phyloP scores from a whole-genome alignment of 495 filamentous ascomycete genomes.

The Staphylotrichum longicolle region DNA sequence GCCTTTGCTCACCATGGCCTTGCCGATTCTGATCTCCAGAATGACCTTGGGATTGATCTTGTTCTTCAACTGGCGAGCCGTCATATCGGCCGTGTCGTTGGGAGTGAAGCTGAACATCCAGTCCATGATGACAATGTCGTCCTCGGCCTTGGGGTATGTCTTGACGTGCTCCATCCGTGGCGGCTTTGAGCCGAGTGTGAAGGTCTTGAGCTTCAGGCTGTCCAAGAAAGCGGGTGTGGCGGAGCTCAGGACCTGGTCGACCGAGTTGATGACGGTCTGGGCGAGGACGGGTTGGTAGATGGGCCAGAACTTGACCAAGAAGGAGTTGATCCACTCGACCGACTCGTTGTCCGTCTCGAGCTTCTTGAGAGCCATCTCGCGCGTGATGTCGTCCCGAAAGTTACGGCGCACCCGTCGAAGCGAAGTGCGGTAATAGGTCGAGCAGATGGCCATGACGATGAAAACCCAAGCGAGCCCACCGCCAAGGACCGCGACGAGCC shows the following conservation, averaged over 20 bases:
- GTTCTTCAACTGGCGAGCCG: slow-evolving; percentile 80
- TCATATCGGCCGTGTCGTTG: slow-evolving; percentile 90
- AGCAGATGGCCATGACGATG: slow-evolving; percentile 84
- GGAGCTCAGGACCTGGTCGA: slow-evolving; percentile 92
- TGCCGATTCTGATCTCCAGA: slow-evolving; percentile 87
- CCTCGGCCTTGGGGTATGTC: slow-evolving; percentile 93
- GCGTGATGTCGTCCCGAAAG: slow-evolving; percentile 88
- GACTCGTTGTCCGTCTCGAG: slow-evolving; percentile 92
- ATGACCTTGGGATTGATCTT: slow-evolving; percentile 97
- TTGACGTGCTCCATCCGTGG: slow-evolving; percentile 96
- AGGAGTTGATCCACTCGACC: slow-evolving; percentile 99
- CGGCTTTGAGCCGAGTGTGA: slow-evolving; percentile 90
- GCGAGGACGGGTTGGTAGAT: slow-evolving; percentile 95
- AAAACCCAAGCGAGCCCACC: slow-evolving; percentile 93
- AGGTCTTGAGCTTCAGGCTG: slow-evolving; percentile 84
- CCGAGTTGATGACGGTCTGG: slow-evolving; percentile 84
- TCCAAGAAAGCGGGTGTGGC: slow-evolving; percentile 90
- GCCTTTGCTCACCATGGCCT: slow-evolving; percentile 92
- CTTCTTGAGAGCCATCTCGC: slow-evolving; percentile 86
- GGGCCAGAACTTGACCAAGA: slow-evolving; percentile 97
- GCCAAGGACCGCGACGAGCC: slow-evolving; percentile 83
- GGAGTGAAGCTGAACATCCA: slow-evolving; percentile 99
- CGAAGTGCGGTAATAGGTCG: slow-evolving; percentile 96
- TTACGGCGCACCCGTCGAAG: slow-evolving; percentile 90
- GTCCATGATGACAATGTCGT: slow-evolving; percentile 96